phyloP scores from a whole-genome alignment of 805 yeast species.

The Kregervanrija delftensis region DNA sequence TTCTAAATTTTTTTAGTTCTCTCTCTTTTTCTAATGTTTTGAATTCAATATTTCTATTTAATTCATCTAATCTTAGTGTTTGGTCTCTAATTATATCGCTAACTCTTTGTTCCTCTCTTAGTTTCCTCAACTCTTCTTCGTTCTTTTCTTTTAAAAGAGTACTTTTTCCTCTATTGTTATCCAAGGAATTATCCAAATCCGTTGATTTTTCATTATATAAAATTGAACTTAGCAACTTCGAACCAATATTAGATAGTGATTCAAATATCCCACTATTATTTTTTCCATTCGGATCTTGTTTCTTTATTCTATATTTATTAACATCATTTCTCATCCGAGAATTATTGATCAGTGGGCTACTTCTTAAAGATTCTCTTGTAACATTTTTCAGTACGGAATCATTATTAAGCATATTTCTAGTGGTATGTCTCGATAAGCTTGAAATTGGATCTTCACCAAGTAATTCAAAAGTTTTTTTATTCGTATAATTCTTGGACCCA shows the following conservation, averaged over 20 bases:
- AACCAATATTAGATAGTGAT: constrained; percentile 24
- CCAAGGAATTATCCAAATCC: background rate
- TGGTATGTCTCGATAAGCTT: constrained; percentile 8
- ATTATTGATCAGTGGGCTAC: constrained; percentile 1
- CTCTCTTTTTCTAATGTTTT: constrained; percentile 1
- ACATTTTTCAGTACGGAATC: constrained; percentile 15
- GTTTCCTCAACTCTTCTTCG: background rate
- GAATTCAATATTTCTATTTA: constrained; percentile 7
- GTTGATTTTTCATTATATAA: constrained; percentile 21
- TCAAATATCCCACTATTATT: constrained; percentile 16
- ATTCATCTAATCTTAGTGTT: constrained; percentile 4
- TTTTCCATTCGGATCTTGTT: constrained; percentile 2
- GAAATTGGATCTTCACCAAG: constrained; percentile 25
- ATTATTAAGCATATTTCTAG: constrained; percentile 10
- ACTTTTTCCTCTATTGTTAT: background rate
- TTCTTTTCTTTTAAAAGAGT: background rate
- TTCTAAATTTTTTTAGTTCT: background rate
- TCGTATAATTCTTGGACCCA: background rate
- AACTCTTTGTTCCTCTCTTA: too few species aligned
- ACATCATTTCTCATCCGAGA: background rate
- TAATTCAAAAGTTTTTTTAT: constrained; percentile 19
- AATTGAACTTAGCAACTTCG: constrained; percentile 21
- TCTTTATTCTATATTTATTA: background rate
- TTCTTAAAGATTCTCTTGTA: constrained; percentile 9
- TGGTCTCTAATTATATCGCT: background rate